Evolutionary conservation across 805 yeast genomes (phyloP).

Genomic region (Saturnispora saitoi): DNA sequence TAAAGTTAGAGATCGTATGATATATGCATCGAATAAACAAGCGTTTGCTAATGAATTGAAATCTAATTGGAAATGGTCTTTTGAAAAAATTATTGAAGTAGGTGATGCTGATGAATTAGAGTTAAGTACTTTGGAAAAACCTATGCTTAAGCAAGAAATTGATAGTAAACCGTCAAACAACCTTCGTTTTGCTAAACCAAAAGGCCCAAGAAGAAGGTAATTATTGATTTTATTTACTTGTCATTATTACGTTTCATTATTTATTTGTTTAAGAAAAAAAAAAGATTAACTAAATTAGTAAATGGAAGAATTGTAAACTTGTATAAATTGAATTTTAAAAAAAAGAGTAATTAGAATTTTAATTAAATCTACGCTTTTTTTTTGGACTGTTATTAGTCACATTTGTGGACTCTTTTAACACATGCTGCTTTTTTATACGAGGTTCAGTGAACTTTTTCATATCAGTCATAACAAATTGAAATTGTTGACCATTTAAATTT

Average conservation of each 20-base stretch:
- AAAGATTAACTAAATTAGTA: background rate
- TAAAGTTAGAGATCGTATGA: constrained; percentile 83
- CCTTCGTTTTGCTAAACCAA: constrained; percentile 44
- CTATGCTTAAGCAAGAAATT: background rate
- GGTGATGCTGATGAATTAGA: constrained; percentile 70
- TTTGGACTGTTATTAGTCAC: constrained; percentile 4
- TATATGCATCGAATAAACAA: constrained; percentile 75
- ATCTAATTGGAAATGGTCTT: constrained; percentile 25
- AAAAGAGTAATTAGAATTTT: background rate
- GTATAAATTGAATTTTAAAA: background rate
- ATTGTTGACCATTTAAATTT: constrained; percentile 1
- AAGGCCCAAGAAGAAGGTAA: constrained; percentile 56
- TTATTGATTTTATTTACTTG: background rate
- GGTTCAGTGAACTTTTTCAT: constrained; percentile 9
- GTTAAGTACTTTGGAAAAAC: constrained; percentile 33
- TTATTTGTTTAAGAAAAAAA: background rate
- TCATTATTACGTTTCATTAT: no score
- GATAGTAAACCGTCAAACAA: constrained; percentile 21
- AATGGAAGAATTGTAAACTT: background rate
- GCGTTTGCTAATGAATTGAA: constrained; percentile 49
- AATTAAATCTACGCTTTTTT: background rate
- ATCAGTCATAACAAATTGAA: constrained; percentile 16
- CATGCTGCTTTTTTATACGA: background rate
- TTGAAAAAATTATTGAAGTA: constrained; percentile 50
- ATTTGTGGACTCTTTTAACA: constrained; percentile 12